Conservation (phyloP, 768 basidiomycete species). For the Mycena metata region DNA sequence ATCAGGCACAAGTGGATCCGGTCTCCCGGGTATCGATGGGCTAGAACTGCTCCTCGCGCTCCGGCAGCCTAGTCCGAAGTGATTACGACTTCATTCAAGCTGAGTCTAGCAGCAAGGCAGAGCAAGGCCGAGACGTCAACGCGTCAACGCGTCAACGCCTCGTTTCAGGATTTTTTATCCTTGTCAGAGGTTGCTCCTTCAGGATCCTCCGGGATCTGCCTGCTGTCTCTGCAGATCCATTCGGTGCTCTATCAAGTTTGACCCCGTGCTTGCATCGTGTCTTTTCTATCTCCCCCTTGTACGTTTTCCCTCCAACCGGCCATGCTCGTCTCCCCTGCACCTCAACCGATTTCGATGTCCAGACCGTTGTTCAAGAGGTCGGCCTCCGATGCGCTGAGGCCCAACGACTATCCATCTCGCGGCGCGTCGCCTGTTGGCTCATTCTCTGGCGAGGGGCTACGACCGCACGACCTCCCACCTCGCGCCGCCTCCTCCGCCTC, state of each 20-base stretch:
- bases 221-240: background rate
- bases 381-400: background rate
- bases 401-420: conserved; percentile 6
- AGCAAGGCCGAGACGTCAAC: no score
- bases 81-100: no score
- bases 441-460: conserved; percentile 15
- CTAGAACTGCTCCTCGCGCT: no score
- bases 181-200: no score
- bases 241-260: background rate
- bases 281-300: background rate
- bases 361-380: conserved; percentile 20
- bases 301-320: background rate
- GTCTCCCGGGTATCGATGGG: no score
- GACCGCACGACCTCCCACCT: conserved; percentile 13
- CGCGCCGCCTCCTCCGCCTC: conserved; percentile 23
- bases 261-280: no score
- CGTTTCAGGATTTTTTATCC: no score
- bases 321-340: conserved; percentile 22
- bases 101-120: no score
- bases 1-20: no score
- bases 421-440: conserved; percentile 19
- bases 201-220: no score
- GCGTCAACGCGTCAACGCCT: no score
- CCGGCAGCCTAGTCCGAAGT: no score
- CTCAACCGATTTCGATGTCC: conserved; percentile 9